Percentiles rank a stretch among this genome's conserved stretches.
phyloP scores from a whole-genome alignment of 78 protist genomes.

The slime mould (Dictyostelium discoideum) region DNA sequence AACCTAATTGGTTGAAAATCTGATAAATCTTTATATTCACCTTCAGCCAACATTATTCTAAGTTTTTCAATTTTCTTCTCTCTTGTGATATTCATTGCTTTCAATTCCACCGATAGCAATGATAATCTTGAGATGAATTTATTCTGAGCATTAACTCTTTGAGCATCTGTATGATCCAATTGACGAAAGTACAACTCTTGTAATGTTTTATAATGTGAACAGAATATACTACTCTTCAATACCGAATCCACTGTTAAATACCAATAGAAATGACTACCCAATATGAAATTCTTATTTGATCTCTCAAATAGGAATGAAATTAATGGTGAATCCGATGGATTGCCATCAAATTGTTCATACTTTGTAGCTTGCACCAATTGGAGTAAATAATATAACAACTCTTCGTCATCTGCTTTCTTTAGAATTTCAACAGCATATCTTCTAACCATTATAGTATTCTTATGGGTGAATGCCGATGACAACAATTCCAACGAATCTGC shows the following conservation, averaged over 20 bases:
- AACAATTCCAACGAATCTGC: conserved; percentile 94
- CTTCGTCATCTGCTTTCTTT: conserved; percentile 76
- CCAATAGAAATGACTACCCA: conserved; percentile 83
- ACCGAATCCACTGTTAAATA: conserved; percentile 66
- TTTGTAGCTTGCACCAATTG: conserved; percentile 97
- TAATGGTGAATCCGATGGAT: conserved; percentile 34
- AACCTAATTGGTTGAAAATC: conserved; percentile 72
- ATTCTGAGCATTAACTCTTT: background rate
- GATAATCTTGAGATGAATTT: conserved; percentile 38
- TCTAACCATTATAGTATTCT: conserved; percentile 84
- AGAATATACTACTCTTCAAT: background rate
- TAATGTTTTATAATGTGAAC: conserved; percentile 22
- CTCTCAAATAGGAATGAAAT: conserved; percentile 72
- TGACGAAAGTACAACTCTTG: conserved; percentile 34
- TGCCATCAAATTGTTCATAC: conserved; percentile 57
- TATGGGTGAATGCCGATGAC: conserved; percentile 46
- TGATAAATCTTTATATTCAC: conserved; percentile 65
- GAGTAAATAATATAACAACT: conserved; percentile 89
- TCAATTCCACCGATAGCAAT: conserved; percentile 33
- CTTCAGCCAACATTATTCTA: conserved; percentile 33
- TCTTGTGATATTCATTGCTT: conserved; percentile 55
- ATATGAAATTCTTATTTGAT: conserved; percentile 22
- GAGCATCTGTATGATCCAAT: background rate
- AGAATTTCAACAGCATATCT: conserved; percentile 90
- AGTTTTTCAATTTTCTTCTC: conserved; percentile 72